These are phyloP conservation scores for Cercospora zeina DNA, from an alignment of 2,329 filamentous ascomycete genomes.

Conservation along the genomic window DNA sequence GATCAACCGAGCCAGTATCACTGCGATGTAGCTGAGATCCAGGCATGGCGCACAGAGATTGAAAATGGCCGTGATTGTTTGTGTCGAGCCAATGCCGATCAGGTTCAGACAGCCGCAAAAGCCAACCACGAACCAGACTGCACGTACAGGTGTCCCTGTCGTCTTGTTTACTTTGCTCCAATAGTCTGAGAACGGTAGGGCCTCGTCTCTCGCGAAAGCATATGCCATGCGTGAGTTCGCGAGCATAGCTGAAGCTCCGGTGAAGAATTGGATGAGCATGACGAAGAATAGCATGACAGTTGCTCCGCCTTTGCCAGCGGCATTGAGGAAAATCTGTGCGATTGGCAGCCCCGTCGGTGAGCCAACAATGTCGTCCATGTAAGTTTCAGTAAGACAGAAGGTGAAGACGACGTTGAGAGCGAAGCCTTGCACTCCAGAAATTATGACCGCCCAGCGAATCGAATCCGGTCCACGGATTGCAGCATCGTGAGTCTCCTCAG, in stretches of 20 bases:
- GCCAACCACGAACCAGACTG: slow-evolving; percentile 64
- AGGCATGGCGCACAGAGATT: slow-evolving; percentile 51
- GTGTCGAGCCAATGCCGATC: slow-evolving; percentile 54
- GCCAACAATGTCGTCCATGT: slow-evolving; percentile 57
- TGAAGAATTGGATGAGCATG: slow-evolving; percentile 65
- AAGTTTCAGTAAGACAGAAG: slow-evolving; percentile 57
- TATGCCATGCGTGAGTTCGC: slow-evolving; percentile 54
- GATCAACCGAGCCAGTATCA: slow-evolving; percentile 54
- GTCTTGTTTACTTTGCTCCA: slow-evolving; percentile 49
- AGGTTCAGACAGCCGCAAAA: slow-evolving; percentile 56
- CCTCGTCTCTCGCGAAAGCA: slow-evolving; percentile 46
- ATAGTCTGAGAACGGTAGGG: slow-evolving; percentile 41
- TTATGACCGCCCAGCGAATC: slow-evolving; percentile 47
- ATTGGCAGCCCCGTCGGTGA: slow-evolving; percentile 62
- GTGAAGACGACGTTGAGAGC: slow-evolving; percentile 63
- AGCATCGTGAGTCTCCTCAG: slow-evolving; percentile 66
- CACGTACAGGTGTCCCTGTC: slow-evolving; percentile 62
- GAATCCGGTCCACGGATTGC: slow-evolving; percentile 61
- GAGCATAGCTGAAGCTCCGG: slow-evolving; percentile 63
- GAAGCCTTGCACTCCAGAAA: slow-evolving; percentile 62
- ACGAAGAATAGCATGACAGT: slow-evolving; percentile 40
- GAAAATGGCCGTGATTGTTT: slow-evolving; percentile 54
- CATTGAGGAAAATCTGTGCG: slow-evolving; percentile 59
- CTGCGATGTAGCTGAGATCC: slow-evolving; percentile 59
- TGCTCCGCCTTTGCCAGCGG: slow-evolving; percentile 44